Base-by-base conservation (phyloP, 306 rosid species). In the Notholithocarpus densiflorus region DNA sequence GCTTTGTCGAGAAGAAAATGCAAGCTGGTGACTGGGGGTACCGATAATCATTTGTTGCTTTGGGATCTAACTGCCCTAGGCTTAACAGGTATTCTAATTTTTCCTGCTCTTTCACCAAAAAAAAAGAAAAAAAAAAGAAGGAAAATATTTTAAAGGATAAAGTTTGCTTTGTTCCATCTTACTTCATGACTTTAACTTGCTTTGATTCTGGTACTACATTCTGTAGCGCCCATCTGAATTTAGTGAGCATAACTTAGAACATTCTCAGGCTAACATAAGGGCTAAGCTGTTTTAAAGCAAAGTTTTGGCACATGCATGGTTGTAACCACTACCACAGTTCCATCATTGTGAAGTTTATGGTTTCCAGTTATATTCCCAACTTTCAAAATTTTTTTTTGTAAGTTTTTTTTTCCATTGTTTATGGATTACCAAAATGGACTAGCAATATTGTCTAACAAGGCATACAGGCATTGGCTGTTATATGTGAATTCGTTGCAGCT, bases 21-120 rank as follows among this genome's bases (percentile, higher is more conserved):
- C 84, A 88, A 81, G 84, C 88, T 94, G 87, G 96, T 94, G 20
- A 90, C 97, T 71, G 92, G 87, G 64, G 98, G 98, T 74, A 92
- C 97, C 0, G 97, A 90, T 87, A 92, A 92, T 78, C 97, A 94
- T 83, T 87, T 94, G 78, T 82, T 92, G 89, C 97, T 92, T 74
- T 94, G 96, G 97, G 97, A 94, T 83, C 83, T 92, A 13, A 90
- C 91, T 64, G 89, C 94, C 57, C 84, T 87, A 26, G 92, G 98
- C 74, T 81, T 92, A 82, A 85, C 84, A 69, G 97, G 93, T 92
- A 87, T 20, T 37, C 18, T 62, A 27, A 69, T 61, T 59, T 74
- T 32, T 60, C 29, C 71, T 21, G 53, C 84, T 48, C 40, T 37
- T 31, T 31, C 43, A 53, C 4, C 5, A 1, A 17, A 21, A 27